Conservation (phyloP, 345 rosid species). For the Populus davidiana region DNA sequence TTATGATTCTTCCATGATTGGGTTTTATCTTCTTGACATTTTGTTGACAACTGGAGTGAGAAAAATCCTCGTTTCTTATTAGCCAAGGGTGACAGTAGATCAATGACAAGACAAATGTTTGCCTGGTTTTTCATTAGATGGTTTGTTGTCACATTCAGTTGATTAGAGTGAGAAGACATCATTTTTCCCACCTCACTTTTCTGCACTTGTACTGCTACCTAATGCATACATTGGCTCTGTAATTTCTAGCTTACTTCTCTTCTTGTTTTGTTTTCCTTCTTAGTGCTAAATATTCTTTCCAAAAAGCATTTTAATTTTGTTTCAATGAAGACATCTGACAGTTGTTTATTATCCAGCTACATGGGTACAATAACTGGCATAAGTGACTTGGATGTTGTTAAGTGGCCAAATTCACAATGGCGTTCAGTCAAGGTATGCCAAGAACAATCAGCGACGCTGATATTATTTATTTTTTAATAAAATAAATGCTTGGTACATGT, state of each 20-base stretch:
- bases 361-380: slow-evolving; percentile 97
- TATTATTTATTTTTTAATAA: background rate
- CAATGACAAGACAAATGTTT: background rate
- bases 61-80: background rate
- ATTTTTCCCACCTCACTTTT: background rate
- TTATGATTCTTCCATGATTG: background rate
- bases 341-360: slow-evolving; percentile 46
- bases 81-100: background rate
- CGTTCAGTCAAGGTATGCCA: slow-evolving; percentile 71
- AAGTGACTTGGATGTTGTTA: slow-evolving; percentile 64
- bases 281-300: background rate
- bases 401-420: slow-evolving; percentile 87
- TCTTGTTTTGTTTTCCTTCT: too few relatives aligned
- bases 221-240: background rate
- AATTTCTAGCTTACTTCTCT: background rate
- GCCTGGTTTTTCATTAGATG: background rate
- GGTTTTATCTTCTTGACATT: background rate
- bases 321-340: slow-evolving; percentile 14
- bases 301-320: background rate
- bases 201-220: background rate
- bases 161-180: background rate
- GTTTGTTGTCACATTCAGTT: background rate
- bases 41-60: background rate
- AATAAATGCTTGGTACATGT: background rate
- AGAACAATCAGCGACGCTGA: background rate